A percentile compares a stretch with the other conserved stretches of the same genome.
Evolutionary conservation across 2,329 filamentous ascomycete species (phyloP).

Genomic region (Ophiosphaerella herpotricha): DNA sequence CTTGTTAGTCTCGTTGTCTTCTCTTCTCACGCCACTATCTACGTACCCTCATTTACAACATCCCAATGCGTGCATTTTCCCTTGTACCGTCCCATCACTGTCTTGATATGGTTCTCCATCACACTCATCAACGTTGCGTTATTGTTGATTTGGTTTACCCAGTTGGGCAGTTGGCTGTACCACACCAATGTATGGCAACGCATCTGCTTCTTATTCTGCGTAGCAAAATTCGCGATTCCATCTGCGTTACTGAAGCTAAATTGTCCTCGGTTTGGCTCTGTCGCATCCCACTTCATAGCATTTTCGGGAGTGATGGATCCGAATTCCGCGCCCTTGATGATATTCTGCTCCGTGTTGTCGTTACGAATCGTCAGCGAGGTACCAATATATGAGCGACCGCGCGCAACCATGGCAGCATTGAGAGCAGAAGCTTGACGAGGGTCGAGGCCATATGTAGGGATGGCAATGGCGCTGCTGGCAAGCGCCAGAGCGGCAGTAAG

Average conservation of each 20-base stretch:
- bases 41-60: conserved; percentile 42
- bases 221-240: conserved; percentile 42
- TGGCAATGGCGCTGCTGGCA: conserved; percentile 14
- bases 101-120: conserved; percentile 47
- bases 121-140: conserved; percentile 45
- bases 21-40: neutral
- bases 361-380: conserved; percentile 43
- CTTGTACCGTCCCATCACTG: conserved; percentile 42
- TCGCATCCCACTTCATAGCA: conserved; percentile 48
- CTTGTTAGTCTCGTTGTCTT: conserved; percentile 2
- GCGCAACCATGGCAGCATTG: conserved; percentile 25
- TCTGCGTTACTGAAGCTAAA: conserved; percentile 45
- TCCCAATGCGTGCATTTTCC: conserved; percentile 46
- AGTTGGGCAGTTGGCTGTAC: conserved; percentile 45
- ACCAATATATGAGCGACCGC: conserved; percentile 42
- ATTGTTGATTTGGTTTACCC: conserved; percentile 42
- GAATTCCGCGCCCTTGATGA: conserved; percentile 32
- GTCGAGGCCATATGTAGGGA: conserved; percentile 17
- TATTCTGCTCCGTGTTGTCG: conserved; percentile 34
- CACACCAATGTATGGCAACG: conserved; percentile 49
- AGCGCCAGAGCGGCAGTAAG: conserved; percentile 27
- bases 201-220: conserved; percentile 40
- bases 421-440: conserved; percentile 25
- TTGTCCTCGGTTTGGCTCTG: conserved; percentile 39
- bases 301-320: conserved; percentile 46